Evolutionary conservation across 2,329 filamentous ascomycete genomes (phyloP).

Genomic region (Tolypocladium amazonense): DNA sequence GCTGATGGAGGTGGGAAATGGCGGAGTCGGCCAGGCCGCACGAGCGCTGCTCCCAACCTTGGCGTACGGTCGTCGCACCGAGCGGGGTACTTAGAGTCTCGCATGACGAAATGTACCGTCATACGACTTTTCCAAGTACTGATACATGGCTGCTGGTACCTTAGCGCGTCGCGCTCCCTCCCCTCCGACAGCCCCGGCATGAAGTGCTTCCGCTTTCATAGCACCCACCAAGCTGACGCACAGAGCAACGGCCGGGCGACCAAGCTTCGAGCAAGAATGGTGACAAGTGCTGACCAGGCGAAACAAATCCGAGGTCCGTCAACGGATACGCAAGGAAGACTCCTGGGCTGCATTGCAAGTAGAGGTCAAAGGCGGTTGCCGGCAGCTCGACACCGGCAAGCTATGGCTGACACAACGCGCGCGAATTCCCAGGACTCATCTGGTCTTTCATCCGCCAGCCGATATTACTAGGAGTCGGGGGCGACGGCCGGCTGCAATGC

Average conservation of each 20-base stretch:
- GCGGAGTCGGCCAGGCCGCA: neutral
- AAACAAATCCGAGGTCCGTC: neutral
- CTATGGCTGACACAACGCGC: neutral
- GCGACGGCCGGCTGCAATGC: neutral
- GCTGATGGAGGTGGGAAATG: neutral
- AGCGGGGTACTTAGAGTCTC: constrained; percentile 21
- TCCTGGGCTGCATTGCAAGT: too few species aligned
- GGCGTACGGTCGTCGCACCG: neutral
- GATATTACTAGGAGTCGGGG: neutral
- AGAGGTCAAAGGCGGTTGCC: neutral
- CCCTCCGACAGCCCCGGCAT: constrained; percentile 3
- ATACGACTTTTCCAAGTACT: constrained; percentile 22
- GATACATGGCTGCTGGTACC: constrained; percentile 18
- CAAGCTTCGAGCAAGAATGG: neutral
- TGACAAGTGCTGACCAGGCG: neutral
- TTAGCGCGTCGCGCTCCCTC: neutral
- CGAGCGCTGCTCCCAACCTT: neutral
- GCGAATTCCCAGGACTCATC: neutral
- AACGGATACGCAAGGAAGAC: neutral
- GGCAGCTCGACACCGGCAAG: neutral
- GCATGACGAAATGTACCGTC: constrained; percentile 25
- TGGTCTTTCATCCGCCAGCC: neutral
- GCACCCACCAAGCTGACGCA: neutral
- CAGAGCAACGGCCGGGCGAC: neutral
- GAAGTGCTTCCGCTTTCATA: constrained; percentile 2